Evolutionary conservation across 805 yeast genomes (phyloP), one percentile per base, ranked within the genome.

Genomic region (Schizosaccharomyces pombe): DNA sequence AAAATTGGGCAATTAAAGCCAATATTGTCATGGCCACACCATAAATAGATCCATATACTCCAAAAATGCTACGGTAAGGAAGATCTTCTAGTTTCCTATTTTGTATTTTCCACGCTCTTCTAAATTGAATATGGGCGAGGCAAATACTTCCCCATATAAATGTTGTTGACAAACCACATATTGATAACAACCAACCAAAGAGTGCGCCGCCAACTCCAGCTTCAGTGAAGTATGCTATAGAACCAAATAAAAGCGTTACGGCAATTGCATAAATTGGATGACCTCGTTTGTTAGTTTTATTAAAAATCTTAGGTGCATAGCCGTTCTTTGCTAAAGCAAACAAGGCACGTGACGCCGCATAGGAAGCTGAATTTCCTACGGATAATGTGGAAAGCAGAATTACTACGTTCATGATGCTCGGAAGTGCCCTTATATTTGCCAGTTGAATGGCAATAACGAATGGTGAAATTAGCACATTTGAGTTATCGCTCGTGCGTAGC

Each of bases 91-190:
- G 69, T n/a, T 70, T 64, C 69, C 89, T 75, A 52, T 85, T 85
- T 66, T 81, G 85, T 5, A 66, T 72, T 1, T 64, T 63, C 67
- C 85, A 67, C 6, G 80, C 82, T 55, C 71, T 60, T 62, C 84
- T 78, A 68, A 80, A 82, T 60, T 87, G 71, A 54, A 83, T 67
- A 62, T 80, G 87, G 47, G 80, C 75, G 47, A 75, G 67, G 62
- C 82, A 78, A 58, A 82, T 78, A 5, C 85, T 75, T 54, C 79
- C 81, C 94, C 94, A 83, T 34, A 84, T 79, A 67, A 81, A 77
- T 56, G 82, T 70, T 16, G 87, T 78, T 0, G 86, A 78, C 58
- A 83, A 69, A 57, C 89, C 87, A 43, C 85, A 78, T 32, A 83
- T 66, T 14, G 87, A 82, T 62, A 81, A 70, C 65, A 83, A 67